These are phyloP conservation scores for Chlamydomonas reinhardtii DNA, from an alignment of 163 green algal species.

Conservation along the genomic window DNA sequence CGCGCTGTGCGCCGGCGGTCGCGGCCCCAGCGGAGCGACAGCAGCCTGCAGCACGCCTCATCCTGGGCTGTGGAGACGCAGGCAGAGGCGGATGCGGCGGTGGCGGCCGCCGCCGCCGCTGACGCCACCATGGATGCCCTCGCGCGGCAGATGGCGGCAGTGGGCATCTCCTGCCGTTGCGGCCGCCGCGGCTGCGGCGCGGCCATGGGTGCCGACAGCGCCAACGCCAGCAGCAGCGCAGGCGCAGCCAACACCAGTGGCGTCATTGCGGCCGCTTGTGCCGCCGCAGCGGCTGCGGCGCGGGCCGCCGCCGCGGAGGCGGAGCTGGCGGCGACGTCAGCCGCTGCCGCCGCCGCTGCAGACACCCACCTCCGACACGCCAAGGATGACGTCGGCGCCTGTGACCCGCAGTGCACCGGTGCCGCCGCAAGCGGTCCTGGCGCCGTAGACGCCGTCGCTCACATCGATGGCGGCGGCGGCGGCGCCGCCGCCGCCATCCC, in stretches of 20 bases:
- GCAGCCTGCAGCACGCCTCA: no score
- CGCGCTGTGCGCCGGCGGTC: no score
- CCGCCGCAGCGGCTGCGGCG: neutral
- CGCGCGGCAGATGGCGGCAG: neutral
- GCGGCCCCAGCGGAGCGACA: neutral
- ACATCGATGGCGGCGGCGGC: no score
- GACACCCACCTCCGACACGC: neutral
- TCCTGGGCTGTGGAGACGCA: no score
- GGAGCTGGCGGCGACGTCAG: neutral
- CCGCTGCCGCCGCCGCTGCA: neutral
- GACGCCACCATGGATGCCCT: neutral
- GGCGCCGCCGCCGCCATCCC: no score
- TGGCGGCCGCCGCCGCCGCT: neutral
- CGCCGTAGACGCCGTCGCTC: neutral
- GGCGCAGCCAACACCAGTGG: neutral
- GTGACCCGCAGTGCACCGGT: neutral
- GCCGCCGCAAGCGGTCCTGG: neutral
- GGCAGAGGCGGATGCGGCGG: no score
- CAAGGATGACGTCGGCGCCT: no score
- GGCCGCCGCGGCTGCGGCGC: neutral
- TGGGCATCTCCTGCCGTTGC: conserved; percentile 27
- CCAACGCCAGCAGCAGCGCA: neutral
- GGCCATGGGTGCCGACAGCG: neutral
- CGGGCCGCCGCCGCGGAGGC: neutral
- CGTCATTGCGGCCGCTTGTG: neutral